Base-by-base conservation (phyloP, 2,329 filamentous ascomycete genomes). In the Delphinella strobiligena region DNA sequence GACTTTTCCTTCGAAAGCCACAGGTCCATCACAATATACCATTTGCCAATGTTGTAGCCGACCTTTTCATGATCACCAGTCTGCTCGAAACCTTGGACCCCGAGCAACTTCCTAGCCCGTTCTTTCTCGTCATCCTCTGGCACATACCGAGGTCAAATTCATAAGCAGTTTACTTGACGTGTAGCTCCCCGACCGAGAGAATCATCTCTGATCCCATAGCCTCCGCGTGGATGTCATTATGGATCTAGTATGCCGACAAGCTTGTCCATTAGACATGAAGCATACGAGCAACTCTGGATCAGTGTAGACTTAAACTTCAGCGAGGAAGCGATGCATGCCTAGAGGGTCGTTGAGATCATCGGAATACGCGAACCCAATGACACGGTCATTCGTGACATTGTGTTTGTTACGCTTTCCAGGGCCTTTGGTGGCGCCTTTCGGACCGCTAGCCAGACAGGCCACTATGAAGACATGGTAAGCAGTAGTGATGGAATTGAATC, bases 221-320 rank as follows among this genome's bases (percentile, higher is more conserved):
- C 52, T 9, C 53, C 52, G 9, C 50, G 47, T 35, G 51, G 48
- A 9, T 48, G 9, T 37, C 53, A 52, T 8, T 43, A 41, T 15
- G 45, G 49, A 27, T 60, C 57, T 24, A 56, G 54, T 4, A 71
- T 57, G 14, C 60, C 59, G 4, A 80, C 52, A 16, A 89, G 58
- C 37, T 74, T 69, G 54, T 89, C 81, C 5, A 93, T 54, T 1
- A 93, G 66, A 18, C 76, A 80, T 4, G 70, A 73, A 2, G 80
- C 85, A 34, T 9, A 64, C 64, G 14, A 71, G 66, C 48, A 71
- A 68, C 0, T 70, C 56, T 0, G 67, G 68, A 40, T 75, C 66
- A 1, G 88, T 76, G 40, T 75, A 78, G 2, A 88, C 48, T 5
- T 78, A 72, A 9, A 85, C 53, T 38, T 75, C 73, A 8, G 71